These are phyloP conservation scores for Aspergillus pseudoglaucus DNA, from an alignment of 2,329 filamentous ascomycete species.

Conservation along the genomic window DNA sequence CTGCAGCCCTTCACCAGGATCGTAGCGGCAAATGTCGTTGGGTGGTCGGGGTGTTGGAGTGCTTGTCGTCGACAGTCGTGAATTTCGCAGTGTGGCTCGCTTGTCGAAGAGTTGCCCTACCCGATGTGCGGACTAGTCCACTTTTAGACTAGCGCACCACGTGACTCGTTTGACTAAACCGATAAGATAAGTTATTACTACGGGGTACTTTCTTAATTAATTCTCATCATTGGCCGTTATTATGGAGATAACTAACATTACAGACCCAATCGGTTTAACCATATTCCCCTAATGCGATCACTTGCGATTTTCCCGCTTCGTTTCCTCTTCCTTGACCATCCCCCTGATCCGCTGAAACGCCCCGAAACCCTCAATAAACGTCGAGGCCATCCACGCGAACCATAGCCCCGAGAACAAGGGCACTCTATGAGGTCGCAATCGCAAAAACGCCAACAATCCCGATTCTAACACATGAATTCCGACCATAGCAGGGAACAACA, in stretches of 20 bases:
- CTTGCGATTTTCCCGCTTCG: constrained; percentile 24
- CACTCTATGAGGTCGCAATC: constrained; percentile 48
- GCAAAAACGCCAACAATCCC: constrained; percentile 38
- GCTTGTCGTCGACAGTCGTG: constrained; percentile 34
- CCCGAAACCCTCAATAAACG: constrained; percentile 49
- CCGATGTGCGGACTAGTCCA: constrained; percentile 25
- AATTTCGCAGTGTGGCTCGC: constrained; percentile 43
- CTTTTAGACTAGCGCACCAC: constrained; percentile 15
- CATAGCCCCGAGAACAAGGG: constrained; percentile 43
- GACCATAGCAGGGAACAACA: constrained; percentile 54
- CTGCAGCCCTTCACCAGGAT: constrained; percentile 42
- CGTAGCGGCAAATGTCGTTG: constrained; percentile 35
- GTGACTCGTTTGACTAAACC: constrained; percentile 14
- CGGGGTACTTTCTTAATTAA: too few relatives aligned
- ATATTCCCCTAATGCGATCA: constrained; percentile 4
- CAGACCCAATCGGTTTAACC: constrained; percentile 3
- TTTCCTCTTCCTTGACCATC: constrained; percentile 36
- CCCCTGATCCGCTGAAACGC: constrained; percentile 42
- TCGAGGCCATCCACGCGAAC: constrained; percentile 49
- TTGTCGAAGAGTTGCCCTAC: constrained; percentile 39
- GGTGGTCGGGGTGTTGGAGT: constrained; percentile 34
- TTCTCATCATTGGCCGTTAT: too few relatives aligned
- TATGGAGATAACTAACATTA: too few relatives aligned
- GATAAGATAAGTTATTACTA: too few relatives aligned
- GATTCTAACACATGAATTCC: constrained; percentile 61